phyloP scores from a whole-genome alignment of 495 filamentous ascomycete species.

The Xylaria cubensis region DNA sequence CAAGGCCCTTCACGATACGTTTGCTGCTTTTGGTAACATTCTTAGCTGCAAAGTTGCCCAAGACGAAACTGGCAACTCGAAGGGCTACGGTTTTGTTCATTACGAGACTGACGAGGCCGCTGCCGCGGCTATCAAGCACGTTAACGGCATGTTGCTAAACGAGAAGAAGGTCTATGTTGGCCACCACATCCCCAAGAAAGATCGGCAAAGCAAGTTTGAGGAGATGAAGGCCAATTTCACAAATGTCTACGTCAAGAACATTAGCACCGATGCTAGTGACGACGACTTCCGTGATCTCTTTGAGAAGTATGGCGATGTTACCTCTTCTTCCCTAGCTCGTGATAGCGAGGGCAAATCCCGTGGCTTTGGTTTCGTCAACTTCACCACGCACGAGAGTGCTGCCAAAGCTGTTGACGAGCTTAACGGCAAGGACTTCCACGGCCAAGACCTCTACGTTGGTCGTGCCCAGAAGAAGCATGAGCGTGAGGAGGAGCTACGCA shows the following conservation, averaged over 20 bases:
- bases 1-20: slow-evolving; percentile 99
- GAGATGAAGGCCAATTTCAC: slow-evolving; percentile 99
- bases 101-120: slow-evolving; percentile 99
- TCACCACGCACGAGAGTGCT: slow-evolving; percentile 86
- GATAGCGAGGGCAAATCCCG: slow-evolving; percentile 92
- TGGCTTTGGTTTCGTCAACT: slow-evolving; percentile 99
- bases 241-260: slow-evolving; percentile 99
- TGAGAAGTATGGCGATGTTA: slow-evolving; percentile 90
- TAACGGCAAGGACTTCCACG: slow-evolving; percentile 88
- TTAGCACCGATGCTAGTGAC: slow-evolving; percentile 83
- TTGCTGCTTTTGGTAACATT: slow-evolving; percentile 98
- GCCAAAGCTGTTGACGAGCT: slow-evolving; percentile 88
- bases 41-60: slow-evolving; percentile 99
- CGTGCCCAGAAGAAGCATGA: slow-evolving; percentile 99
- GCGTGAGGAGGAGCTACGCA: slow-evolving; percentile 98
- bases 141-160: slow-evolving; percentile 99
- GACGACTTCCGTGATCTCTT: slow-evolving; percentile 95
- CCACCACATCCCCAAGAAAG: slow-evolving; percentile 99
- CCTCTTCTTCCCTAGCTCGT: slow-evolving; percentile 91
- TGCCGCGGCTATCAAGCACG: slow-evolving; percentile 96
- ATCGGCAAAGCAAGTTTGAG: slow-evolving; percentile 99
- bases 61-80: slow-evolving; percentile 94
- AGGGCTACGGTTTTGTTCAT: slow-evolving; percentile 99
- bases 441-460: slow-evolving; percentile 95
- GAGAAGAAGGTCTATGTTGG: slow-evolving; percentile 99